Evolutionary conservation across 2,329 filamentous ascomycete species (phyloP).

Genomic region (Trichoderma koningii): DNA sequence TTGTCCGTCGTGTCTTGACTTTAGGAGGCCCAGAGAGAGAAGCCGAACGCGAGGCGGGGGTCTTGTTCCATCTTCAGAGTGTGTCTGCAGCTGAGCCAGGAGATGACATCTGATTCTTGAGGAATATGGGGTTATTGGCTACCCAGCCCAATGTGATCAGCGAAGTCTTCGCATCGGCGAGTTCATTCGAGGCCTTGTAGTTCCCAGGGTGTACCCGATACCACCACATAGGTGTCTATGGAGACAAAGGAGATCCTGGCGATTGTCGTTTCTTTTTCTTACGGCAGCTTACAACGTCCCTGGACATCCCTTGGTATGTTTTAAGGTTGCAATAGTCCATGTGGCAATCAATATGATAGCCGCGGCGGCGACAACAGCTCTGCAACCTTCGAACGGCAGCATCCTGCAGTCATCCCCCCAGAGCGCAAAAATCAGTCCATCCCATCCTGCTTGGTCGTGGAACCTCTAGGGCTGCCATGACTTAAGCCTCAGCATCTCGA

Average conservation of each 20-base stretch:
- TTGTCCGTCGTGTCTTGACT: too few relatives aligned
- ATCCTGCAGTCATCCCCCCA: slow-evolving; percentile 17
- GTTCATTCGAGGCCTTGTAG: neutral
- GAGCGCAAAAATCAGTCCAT: slow-evolving; percentile 24
- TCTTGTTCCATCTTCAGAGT: too few relatives aligned
- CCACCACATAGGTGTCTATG: neutral
- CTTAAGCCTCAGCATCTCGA: neutral
- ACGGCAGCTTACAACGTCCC: neutral
- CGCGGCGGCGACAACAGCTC: neutral
- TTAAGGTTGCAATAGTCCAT: neutral
- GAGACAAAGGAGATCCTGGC: neutral
- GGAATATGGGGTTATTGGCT: neutral
- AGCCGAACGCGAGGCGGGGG: too few relatives aligned
- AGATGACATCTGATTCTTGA: neutral
- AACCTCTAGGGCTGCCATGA: neutral
- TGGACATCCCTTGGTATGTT: too few relatives aligned
- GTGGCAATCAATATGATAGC: neutral
- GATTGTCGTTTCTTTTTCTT: neutral
- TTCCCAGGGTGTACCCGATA: neutral
- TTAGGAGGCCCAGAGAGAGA: too few relatives aligned
- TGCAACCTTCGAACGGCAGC: slow-evolving; percentile 5
- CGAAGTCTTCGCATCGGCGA: neutral
- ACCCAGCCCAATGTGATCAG: neutral
- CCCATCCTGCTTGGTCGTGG: neutral
- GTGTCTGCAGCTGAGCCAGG: neutral